phyloP scores from a whole-genome alignment of 176 grass and related monocot species.

The Phyllostachys edulis region DNA sequence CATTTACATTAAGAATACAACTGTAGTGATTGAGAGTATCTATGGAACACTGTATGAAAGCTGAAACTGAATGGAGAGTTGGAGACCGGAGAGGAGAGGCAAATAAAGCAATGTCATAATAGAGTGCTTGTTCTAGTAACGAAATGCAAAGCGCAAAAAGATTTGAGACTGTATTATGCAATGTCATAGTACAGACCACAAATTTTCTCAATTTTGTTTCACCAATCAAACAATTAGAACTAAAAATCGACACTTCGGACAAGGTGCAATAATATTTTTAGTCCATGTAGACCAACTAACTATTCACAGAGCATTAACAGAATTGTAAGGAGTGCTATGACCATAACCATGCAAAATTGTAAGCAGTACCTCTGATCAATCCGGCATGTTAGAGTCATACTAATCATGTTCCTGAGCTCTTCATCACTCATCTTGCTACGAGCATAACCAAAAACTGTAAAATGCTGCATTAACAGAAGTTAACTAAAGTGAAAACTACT shows the following conservation, averaged over 20 bases:
- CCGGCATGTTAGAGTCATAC: slow-evolving; percentile 80
- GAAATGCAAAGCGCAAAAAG: background rate
- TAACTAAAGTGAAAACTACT: slow-evolving; percentile 22
- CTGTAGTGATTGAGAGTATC: background rate
- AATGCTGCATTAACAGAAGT: slow-evolving; percentile 72
- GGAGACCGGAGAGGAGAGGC: background rate
- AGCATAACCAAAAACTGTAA: slow-evolving; percentile 92
- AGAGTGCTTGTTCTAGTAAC: background rate
- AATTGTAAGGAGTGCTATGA: background rate
- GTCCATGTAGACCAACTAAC: background rate
- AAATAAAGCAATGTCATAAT: background rate
- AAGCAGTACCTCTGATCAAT: slow-evolving; percentile 67
- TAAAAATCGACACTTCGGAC: background rate
- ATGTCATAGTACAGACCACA: background rate
- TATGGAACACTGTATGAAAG: background rate
- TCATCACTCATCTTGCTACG: slow-evolving; percentile 83
- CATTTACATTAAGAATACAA: background rate
- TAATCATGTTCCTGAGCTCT: slow-evolving; percentile 81
- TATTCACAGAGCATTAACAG: background rate
- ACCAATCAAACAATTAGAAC: background rate
- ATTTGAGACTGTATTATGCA: background rate
- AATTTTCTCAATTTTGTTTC: background rate
- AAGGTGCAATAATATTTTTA: background rate
- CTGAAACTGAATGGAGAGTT: background rate
- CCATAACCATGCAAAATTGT: background rate